Evolutionary conservation across 163 green algal genomes (phyloP), one percentile per base, ranked within the genome.

Genomic region (Scenedesmus sp.): DNA sequence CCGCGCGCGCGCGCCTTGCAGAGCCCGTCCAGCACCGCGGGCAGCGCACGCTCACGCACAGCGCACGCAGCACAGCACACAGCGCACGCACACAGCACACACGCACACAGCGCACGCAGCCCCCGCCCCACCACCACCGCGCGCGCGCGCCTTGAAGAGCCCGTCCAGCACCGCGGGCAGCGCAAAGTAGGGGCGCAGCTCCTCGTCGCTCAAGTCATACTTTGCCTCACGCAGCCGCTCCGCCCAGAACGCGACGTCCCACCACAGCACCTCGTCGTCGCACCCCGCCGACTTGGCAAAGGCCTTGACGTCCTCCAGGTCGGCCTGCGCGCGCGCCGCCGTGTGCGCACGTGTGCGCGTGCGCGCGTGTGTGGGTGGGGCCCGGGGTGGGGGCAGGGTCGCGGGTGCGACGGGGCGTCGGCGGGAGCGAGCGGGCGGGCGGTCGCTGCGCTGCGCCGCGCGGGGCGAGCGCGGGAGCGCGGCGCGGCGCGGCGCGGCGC

Each of bases 161-260:
- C 95, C 95, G 7, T 97, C 83, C 60, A 98, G 86, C 45, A 99
- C 96, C n/a, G 86, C 90, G 10, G 93, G 95, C 62, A 99, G 89
- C 1, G 93, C 75, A 81, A 99, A 98, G 89, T 98, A 99, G 1
- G 96, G 96, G 11, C 95, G 85, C 78, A 98, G 90, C 83, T 96
- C 87, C 90, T 98, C 96, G 67, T 99, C 95, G 42, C 86, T 96
- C 69, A 99, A 90, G 67, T 90, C 80, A 79, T 96, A 98, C 82
- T 93, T 92, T 29, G 84, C 87, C 84, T 97, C 91, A 22, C 91
- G 87, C 78, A 96, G 81, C 1, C 92, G 85, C 87, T 98, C 93
- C 2, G 89, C 89, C 92, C 93, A 99, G 87, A 92, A 99, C 36
- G 83, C 85, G 2, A 97, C 72, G 75, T 99, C 96, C 96, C 96